Percentiles rank a stretch among this genome's conserved stretches.
phyloP scores from a whole-genome alignment of 2,329 filamentous ascomycete species.

The Fusarium nelsonii region DNA sequence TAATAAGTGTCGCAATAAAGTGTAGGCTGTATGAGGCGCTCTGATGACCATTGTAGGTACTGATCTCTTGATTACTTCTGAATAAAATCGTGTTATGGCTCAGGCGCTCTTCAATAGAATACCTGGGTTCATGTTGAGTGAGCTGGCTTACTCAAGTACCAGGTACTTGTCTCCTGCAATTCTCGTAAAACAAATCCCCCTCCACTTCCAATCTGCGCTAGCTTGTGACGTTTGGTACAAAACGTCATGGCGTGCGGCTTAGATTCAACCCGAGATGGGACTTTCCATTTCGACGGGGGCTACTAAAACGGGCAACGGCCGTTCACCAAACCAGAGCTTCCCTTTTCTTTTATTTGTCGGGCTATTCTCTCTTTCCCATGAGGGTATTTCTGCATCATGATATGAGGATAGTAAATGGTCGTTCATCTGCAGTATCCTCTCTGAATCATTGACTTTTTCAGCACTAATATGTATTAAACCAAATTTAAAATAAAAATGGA shows the following conservation, averaged over 20 bases:
- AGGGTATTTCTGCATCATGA: not conserved
- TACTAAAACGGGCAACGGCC: constrained; percentile 29
- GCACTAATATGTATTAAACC: not conserved
- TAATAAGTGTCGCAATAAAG: not conserved
- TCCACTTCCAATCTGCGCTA: constrained; percentile 22
- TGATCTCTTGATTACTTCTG: not conserved
- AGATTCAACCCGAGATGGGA: constrained; percentile 35
- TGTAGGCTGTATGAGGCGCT: not conserved
- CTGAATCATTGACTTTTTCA: not conserved
- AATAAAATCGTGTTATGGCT: not conserved
- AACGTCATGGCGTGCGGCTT: constrained; percentile 44
- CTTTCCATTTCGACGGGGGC: constrained; percentile 7
- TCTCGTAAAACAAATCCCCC: constrained; percentile 39
- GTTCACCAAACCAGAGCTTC: not conserved
- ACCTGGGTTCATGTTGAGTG: not conserved
- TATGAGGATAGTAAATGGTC: not conserved
- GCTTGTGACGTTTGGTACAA: constrained; percentile 25
- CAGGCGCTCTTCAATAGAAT: not conserved
- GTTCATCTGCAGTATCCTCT: too few species aligned
- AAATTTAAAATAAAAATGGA: not conserved
- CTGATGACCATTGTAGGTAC: too few species aligned
- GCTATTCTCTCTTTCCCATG: not conserved
- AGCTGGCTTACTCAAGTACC: constrained; percentile 16
- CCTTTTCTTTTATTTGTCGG: not conserved
- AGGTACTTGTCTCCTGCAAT: constrained; percentile 35